Evolutionary conservation across 2,329 filamentous ascomycete genomes (phyloP), one percentile per base, ranked within the genome.

Genomic region (Fusarium burgessii): DNA sequence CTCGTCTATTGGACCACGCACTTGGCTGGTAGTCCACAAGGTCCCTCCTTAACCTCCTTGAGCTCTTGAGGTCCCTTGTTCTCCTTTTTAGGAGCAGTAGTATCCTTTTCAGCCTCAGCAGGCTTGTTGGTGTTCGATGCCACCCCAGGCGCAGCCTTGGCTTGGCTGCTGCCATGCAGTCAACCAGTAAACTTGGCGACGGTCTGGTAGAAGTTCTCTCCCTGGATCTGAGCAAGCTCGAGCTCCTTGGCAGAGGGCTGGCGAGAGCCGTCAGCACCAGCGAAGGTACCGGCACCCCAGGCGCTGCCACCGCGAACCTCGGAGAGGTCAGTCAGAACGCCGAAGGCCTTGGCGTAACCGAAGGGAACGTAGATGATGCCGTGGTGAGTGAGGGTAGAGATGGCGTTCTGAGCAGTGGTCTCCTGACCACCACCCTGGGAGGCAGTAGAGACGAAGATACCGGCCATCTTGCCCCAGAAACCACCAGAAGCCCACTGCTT

Each of bases 301-400:
- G 96, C 87, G 67, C 88, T 90, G 68, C 96, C 96, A 78, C 96
- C 96, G 80, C 93, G 93, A 70, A 96, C 87, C 86, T 98, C 94
- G 33, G 79, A 79, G 38, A 97, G 81, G 83, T 95, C 91, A 72
- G 90, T 80, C 72, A 97, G 83, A 71, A 90, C 83, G 66, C 79
- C 80, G 79, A 97, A 98, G 52, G 90, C 84, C 77, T 91, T 93
- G 84, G 93, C 91, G 87, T 97, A 98, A 60, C 96, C 96, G 58
- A 98, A 87, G 51, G 96, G 96, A n/a, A 98, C 94, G 82, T 92
- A 98, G 86, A 96, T 92, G 84, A 98, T 92, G 78, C 96, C 96
- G 86, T 98, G 96, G 85, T 98, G 96, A 67, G 91, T 82, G 58
- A 98, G 86, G 20, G 95, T 98, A 78, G 91, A 94, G 89, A 98